Conservation (phyloP, 2,329 filamentous ascomycete species). For the Cladosporium austrohemisphaericum region DNA sequence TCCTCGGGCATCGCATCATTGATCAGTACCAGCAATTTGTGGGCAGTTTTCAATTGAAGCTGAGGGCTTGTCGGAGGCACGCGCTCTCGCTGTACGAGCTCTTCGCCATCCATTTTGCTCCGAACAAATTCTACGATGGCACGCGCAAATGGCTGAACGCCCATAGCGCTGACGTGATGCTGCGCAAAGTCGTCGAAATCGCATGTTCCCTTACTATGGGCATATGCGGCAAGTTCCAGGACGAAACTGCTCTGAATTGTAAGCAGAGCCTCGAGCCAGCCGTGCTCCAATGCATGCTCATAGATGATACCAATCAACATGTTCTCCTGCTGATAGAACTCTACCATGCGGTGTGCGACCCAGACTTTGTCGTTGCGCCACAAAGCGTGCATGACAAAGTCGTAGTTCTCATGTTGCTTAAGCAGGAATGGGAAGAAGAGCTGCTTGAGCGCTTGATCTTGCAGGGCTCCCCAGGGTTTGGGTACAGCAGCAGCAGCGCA, state of each 20-base stretch:
- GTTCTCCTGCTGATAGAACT: constrained; percentile 67
- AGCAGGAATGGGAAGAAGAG: constrained; percentile 80
- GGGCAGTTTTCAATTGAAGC: constrained; percentile 69
- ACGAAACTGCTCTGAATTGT: constrained; percentile 78
- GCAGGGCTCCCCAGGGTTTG: constrained; percentile 71
- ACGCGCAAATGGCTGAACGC: constrained; percentile 57
- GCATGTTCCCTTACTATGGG: constrained; percentile 74
- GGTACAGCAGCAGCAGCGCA: constrained; percentile 74
- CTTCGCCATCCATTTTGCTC: constrained; percentile 80
- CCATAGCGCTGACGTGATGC: constrained; percentile 51
- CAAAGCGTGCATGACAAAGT: constrained; percentile 85
- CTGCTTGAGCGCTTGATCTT: constrained; percentile 70
- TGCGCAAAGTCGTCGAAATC: constrained; percentile 79
- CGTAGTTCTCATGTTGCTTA: constrained; percentile 71
- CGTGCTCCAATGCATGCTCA: constrained; percentile 75
- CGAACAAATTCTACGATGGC: constrained; percentile 75
- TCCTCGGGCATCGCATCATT: constrained; percentile 57
- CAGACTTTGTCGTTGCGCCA: constrained; percentile 89
- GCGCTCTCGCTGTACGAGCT: constrained; percentile 65
- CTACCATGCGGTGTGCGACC: constrained; percentile 76
- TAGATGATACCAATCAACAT: constrained; percentile 66
- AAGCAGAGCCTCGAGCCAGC: constrained; percentile 79
- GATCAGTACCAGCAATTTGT: constrained; percentile 72
- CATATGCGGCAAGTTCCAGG: constrained; percentile 79
- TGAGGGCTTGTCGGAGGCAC: constrained; percentile 7